Base-by-base conservation (phyloP, 1,139 yeast species). In the Entelexis paramagnoliae region DNA sequence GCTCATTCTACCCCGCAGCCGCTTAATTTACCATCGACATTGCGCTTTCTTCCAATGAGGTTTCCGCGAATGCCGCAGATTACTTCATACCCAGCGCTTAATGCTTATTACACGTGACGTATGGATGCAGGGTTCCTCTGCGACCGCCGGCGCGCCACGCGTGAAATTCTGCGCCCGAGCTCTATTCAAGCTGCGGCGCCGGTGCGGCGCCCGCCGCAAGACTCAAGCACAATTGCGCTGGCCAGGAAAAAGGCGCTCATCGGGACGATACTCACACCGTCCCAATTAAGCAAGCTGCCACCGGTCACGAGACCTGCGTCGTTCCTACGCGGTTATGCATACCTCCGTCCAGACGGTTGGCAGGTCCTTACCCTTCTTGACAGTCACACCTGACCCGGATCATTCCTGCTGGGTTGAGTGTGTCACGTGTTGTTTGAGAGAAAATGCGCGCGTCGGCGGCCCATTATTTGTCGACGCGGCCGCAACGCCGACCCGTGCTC, bases 41-140 rank as follows among this genome's bases (percentile, higher is more conserved):
- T 16, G 39, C 39, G 16, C 41, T 13, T n/a, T 19, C 41, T 36
- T 22, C 41, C 41, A 36, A 36, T 22, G 28, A 6, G 9, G 28
- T 3, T 36, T 36, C 26, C 41, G 41, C 41, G 41, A 36, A 36
- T 20, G 26, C 41, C 41, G 41, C 28, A 36, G 28, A 36, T 36
- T 36, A 36, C 41, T 36, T 36, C 41, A 36, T 36, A 36, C 41
- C 3, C 13, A 14, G 32, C 42, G 32, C 42, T 24, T n/a, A 14
- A 32, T 4, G 42, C 20, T 24, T 24, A 16, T 24, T 39, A 2
- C 42, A 39, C 32, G 42, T 39, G 42, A 36, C 16, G 17, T 13
- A 11, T 11, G n/a, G n/a, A 22, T 13, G 41, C 17, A 36, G 41
- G 29, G 29, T 22, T 11, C n/a, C 13, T 4, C 24, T 6, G 4